Evolutionary conservation across 2,329 filamentous ascomycete genomes (phyloP), one percentile per base, ranked within the genome.

Genomic region (Coniochaeta sp.): DNA sequence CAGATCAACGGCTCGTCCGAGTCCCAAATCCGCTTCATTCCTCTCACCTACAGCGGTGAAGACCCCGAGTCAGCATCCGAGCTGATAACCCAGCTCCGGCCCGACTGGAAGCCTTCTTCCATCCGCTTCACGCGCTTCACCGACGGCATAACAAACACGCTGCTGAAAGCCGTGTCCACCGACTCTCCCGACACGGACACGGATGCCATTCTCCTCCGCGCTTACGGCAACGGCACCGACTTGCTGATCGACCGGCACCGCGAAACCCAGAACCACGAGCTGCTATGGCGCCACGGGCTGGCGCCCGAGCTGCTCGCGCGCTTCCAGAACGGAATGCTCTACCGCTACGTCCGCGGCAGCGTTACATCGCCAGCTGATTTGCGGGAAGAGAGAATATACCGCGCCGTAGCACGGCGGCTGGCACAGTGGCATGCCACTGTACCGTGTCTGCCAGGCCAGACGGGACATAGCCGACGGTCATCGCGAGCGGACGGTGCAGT

Each of bases 121-220:
- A 82, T 99, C 68, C 87, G 95, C 69, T 91, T 98, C 71, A 82
- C 91, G 66, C 88, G 90, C 65, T 99, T 98, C 79, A 99, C 92
- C 42, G 95, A 99, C 70, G 95, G 95, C 71, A 99, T 98, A 77
- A 99, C 95, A 66, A 99, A 99, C 76, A 98, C 93, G 57, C 79
- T 93, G 56, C 80, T 92, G 64, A 93, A 93, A 73, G 87, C 88
- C n/a, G 76, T 89, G 70, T 90, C 91, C 72, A 83, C 80, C 65
- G 80, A 80, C 28, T 73, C 78, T 1, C 90, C 89, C 57, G 79
- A 89, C 65, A 88, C 90, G 57, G 93, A 98, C 74, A 82, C 83
- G 63, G 90, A 96, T 65, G 90, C 95, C 36, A 85, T 98, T 66
- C 81, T 99, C 64, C 84, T 99, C 69, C 87, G 95, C 67, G 95